phyloP scores from a whole-genome alignment of 495 filamentous ascomycete species.

The Penicillium angulare region DNA sequence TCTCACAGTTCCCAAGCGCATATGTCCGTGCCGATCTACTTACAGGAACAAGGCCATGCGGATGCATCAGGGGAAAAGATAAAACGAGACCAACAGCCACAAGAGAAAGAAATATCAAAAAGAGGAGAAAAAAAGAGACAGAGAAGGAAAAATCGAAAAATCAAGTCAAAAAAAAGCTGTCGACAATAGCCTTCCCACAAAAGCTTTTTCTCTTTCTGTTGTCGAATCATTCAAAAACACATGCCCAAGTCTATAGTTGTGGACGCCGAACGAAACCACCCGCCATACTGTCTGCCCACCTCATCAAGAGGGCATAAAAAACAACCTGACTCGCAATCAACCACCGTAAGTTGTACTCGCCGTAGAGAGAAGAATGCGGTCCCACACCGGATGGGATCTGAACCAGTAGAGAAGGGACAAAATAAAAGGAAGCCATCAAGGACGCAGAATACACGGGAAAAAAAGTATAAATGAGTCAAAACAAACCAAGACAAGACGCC shows the following conservation, averaged over 20 bases:
- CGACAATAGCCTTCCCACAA: conserved; percentile 33
- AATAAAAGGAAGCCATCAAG: conserved; percentile 23
- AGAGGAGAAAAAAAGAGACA: conserved; percentile 12
- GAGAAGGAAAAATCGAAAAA: conserved; percentile 10
- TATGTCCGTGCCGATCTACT: conserved; percentile 30
- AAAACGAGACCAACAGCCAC: conserved; percentile 18
- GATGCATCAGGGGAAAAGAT: conserved; percentile 24
- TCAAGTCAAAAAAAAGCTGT: conserved; percentile 18
- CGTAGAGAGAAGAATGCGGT: conserved; percentile 37
- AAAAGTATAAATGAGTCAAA: conserved; percentile 17
- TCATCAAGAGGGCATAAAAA: conserved; percentile 28
- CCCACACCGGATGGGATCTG: conserved; percentile 28
- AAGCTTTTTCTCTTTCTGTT: conserved; percentile 25
- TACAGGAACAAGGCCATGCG: conserved; percentile 27
- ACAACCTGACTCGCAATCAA: conserved; percentile 28
- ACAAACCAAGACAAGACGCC: conserved; percentile 9
- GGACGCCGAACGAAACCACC: conserved; percentile 47
- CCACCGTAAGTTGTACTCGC: conserved; percentile 30
- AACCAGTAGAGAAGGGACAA: conserved; percentile 13
- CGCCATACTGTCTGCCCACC: conserved; percentile 38
- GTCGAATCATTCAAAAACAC: conserved; percentile 29
- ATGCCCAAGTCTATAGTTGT: conserved; percentile 49
- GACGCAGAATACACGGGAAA: conserved; percentile 17
- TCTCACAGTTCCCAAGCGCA: conserved; percentile 15
- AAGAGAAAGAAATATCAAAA: conserved; percentile 12